These are phyloP conservation scores for Pseudogymnoascus sp. DNA, from an alignment of 2,329 filamentous ascomycete species.

Conservation along the genomic window DNA sequence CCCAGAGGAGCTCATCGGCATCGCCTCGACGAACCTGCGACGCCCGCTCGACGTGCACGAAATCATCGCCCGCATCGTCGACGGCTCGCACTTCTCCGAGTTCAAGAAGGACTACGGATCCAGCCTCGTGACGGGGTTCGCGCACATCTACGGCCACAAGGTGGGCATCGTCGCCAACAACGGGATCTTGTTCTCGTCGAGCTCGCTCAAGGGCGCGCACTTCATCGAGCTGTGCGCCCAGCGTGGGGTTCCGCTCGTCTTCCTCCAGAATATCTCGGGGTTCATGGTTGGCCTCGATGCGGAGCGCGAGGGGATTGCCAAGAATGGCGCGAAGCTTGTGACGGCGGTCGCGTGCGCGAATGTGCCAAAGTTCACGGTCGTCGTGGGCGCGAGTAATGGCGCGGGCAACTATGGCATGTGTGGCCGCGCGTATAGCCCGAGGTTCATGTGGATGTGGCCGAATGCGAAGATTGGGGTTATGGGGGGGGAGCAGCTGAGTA, in stretches of 20 bases:
- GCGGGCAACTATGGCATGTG: constrained; percentile 99
- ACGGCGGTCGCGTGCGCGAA: constrained; percentile 90
- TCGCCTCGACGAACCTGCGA: constrained; percentile 83
- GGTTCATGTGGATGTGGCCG: constrained; percentile 95
- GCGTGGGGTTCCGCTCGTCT: constrained; percentile 80
- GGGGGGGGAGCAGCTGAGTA: constrained; percentile 84
- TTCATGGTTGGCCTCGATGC: constrained; percentile 97
- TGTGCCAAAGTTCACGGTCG: constrained; percentile 94
- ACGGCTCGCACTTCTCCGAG: constrained; percentile 82
- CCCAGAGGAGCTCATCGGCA: constrained; percentile 71
- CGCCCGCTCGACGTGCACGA: constrained; percentile 80
- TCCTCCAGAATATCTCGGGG: constrained; percentile 92
- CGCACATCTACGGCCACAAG: constrained; percentile 77
- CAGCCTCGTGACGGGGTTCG: constrained; percentile 88
- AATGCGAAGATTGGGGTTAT: constrained; percentile 91
- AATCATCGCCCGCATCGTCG: constrained; percentile 86
- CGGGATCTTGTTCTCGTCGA: constrained; percentile 85
- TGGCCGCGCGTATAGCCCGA: constrained; percentile 82
- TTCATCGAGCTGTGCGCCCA: constrained; percentile 94
- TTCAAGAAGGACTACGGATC: constrained; percentile 90
- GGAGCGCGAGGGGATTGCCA: constrained; percentile 90
- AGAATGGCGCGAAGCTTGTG: constrained; percentile 95
- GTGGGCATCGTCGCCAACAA: constrained; percentile 95
- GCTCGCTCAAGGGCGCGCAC: constrained; percentile 86
- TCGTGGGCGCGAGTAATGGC: constrained; percentile 87